phyloP scores from a whole-genome alignment of 164 flowering plant species.

The Magnolia changhungtana region DNA sequence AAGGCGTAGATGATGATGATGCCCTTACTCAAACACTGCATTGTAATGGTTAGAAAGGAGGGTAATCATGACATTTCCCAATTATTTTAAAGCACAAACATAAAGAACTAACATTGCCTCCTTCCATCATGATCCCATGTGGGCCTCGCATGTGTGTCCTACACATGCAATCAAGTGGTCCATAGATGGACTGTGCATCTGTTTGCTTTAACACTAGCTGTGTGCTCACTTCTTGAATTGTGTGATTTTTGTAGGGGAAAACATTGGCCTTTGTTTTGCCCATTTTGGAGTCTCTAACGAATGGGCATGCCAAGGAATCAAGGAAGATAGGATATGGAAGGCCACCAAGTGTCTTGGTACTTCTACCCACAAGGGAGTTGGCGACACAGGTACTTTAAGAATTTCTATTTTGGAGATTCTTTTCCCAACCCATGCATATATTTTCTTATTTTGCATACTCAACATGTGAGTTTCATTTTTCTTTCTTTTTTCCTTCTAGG shows the following conservation, averaged over 20 bases:
- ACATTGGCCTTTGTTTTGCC: conserved; percentile 91
- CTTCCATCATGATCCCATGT: not conserved
- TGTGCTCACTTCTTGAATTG: not conserved
- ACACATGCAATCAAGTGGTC: not conserved
- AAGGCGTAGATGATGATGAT: too few relatives aligned
- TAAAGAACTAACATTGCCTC: too few relatives aligned
- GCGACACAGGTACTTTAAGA: conserved; percentile 60
- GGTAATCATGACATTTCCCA: too few relatives aligned
- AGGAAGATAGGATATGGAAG: conserved; percentile 83
- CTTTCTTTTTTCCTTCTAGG: conserved; percentile 34
- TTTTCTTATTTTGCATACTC: not conserved
- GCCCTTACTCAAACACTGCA: too few relatives aligned
- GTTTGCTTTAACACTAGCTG: not conserved
- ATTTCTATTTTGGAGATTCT: not conserved
- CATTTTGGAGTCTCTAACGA: conserved; percentile 75
- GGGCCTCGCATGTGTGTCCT: not conserved
- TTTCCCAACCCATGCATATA: not conserved
- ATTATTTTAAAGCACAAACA: too few relatives aligned
- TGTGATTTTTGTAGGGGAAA: conserved; percentile 51
- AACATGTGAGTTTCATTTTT: not conserved
- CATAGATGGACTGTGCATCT: not conserved
- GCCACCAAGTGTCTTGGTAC: conserved; percentile 75
- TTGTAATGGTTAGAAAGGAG: too few relatives aligned
- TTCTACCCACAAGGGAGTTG: conserved; percentile 84
- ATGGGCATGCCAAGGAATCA: conserved; percentile 51